These are phyloP conservation scores for Cryphonectria nitschkei DNA, from an alignment of 2,329 filamentous ascomycete species.

Conservation along the genomic window DNA sequence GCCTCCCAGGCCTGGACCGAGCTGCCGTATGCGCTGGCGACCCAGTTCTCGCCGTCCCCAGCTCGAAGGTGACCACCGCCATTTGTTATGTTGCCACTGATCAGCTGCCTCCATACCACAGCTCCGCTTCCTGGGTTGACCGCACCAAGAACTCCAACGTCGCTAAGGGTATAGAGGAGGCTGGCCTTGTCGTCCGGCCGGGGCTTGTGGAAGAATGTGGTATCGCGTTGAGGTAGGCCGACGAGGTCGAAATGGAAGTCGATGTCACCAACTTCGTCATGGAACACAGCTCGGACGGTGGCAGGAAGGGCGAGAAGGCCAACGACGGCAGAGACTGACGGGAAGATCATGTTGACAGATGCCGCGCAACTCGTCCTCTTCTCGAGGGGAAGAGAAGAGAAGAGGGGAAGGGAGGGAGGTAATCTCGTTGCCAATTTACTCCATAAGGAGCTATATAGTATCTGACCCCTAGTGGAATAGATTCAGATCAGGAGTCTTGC, in stretches of 20 bases:
- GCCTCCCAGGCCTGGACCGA: conserved; percentile 83
- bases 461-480: background rate
- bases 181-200: conserved; percentile 81
- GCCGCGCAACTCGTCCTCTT: conserved; percentile 19
- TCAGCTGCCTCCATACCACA: conserved; percentile 82
- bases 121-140: conserved; percentile 86
- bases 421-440: conserved; percentile 14
- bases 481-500: background rate
- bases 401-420: background rate
- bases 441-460: conserved; percentile 12
- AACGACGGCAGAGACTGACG: conserved; percentile 32
- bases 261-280: conserved; percentile 87
- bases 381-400: background rate
- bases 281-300: conserved; percentile 71
- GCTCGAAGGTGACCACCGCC: conserved; percentile 64
- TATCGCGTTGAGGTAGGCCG: conserved; percentile 77
- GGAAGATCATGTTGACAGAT: conserved; percentile 26
- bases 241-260: conserved; percentile 93
- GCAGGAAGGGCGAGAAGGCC: conserved; percentile 48
- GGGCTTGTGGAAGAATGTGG: conserved; percentile 94
- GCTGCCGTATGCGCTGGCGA: conserved; percentile 73
- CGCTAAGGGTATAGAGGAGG: conserved; percentile 87
- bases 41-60: conserved; percentile 77
- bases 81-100: conserved; percentile 56
- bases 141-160: conserved; percentile 81